Percentiles rank a stretch among this genome's conserved stretches.
These are phyloP conservation scores for Sporothrix inflata DNA, from an alignment of 2,329 filamentous ascomycete species.

Conservation along the genomic window DNA sequence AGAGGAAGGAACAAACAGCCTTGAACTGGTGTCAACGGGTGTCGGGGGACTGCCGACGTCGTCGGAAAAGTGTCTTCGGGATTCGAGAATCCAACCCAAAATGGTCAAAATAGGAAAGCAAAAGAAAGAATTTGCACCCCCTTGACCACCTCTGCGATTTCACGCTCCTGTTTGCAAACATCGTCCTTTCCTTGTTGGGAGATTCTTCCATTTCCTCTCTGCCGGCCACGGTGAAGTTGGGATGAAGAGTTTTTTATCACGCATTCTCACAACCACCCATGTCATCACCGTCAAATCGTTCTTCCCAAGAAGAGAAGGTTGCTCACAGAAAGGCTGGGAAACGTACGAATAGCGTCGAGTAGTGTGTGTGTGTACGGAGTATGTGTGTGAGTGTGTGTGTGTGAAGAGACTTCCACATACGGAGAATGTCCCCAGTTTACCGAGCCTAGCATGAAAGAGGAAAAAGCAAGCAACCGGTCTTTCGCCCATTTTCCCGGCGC, in stretches of 20 bases:
- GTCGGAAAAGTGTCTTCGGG: no score
- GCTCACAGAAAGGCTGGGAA: background rate
- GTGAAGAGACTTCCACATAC: background rate
- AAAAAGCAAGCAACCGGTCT: background rate
- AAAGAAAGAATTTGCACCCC: background rate
- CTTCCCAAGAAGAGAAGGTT: slow-evolving; percentile 9
- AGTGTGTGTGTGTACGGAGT: no score
- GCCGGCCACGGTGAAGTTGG: background rate
- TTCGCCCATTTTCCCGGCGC: background rate
- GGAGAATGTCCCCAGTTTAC: background rate
- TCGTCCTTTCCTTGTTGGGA: background rate
- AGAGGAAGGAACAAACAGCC: background rate
- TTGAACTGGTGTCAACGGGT: no score
- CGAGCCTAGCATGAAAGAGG: slow-evolving; percentile 5
- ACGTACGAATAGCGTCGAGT: background rate
- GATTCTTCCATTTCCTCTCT: background rate
- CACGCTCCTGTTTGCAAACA: background rate
- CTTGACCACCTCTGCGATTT: background rate
- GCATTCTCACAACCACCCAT: background rate
- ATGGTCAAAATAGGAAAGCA: background rate
- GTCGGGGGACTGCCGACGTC: background rate
- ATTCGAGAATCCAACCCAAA: no score
- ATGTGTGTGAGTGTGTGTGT: background rate
- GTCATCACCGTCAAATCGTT: background rate
- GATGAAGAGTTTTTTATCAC: background rate